These are phyloP conservation scores for Colletotrichum theobromicola DNA, from an alignment of 2,329 filamentous ascomycete genomes.

Conservation along the genomic window DNA sequence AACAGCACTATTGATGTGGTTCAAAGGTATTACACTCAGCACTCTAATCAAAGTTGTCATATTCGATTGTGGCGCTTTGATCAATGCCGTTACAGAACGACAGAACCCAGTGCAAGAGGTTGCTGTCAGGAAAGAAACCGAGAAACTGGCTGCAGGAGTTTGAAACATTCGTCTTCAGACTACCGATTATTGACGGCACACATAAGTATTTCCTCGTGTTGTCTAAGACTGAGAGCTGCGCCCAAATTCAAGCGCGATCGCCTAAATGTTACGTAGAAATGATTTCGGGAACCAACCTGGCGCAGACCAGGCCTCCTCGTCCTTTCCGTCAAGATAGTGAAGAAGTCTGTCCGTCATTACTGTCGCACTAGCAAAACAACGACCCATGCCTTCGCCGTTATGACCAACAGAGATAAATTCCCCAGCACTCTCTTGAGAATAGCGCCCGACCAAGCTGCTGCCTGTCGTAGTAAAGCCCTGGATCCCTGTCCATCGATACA, in stretches of 20 bases:
- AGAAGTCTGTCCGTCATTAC: neutral
- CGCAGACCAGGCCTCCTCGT: neutral
- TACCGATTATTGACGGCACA: too few species aligned
- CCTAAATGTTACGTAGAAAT: neutral
- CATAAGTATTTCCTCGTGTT: too few species aligned
- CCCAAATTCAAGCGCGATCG: neutral
- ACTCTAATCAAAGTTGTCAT: too few species aligned
- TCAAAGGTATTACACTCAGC: too few species aligned
- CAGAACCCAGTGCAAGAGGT: too few species aligned
- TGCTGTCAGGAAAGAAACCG: too few species aligned
- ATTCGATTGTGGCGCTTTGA: too few species aligned
- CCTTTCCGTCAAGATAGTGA: neutral
- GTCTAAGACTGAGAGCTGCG: too few species aligned
- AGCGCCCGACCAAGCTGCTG: neutral
- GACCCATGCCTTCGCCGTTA: neutral
- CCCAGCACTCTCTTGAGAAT: neutral
- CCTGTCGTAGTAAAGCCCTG: neutral
- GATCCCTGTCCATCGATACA: neutral
- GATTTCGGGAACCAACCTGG: neutral
- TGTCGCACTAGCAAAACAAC: neutral
- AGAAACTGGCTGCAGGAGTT: too few species aligned
- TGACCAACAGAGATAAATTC: neutral
- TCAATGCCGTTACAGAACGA: too few species aligned
- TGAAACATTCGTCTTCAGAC: too few species aligned
- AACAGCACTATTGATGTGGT: too few species aligned